phyloP scores from a whole-genome alignment of 2,329 filamentous ascomycete genomes.

The Microsporum canis region DNA sequence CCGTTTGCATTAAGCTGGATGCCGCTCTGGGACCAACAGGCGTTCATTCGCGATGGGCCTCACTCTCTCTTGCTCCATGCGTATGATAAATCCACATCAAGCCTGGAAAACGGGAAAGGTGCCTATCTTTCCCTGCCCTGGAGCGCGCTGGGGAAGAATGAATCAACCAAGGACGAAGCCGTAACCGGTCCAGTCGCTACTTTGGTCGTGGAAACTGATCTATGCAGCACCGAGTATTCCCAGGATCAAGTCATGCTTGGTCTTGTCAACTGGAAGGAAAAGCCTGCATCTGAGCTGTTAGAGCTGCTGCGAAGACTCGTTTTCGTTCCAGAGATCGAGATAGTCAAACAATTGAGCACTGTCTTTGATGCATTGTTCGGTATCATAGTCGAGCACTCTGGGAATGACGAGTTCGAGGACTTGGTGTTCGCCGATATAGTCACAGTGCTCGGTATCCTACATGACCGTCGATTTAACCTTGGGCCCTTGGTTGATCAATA shows the following conservation, averaged over 20 bases:
- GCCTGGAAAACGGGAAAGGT: constrained; percentile 58
- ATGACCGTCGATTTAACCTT: constrained; percentile 87
- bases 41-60: constrained; percentile 75
- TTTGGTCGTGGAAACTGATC: constrained; percentile 68
- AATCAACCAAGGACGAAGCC: constrained; percentile 57
- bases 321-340: constrained; percentile 93
- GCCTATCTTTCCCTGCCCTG: constrained; percentile 81
- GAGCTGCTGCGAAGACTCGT: constrained; percentile 68
- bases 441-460: constrained; percentile 80
- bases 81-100: constrained; percentile 81
- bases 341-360: constrained; percentile 83
- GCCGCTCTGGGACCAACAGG: constrained; percentile 83
- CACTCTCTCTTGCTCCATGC: constrained; percentile 77
- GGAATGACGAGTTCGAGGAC: constrained; percentile 85
- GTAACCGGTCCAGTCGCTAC: constrained; percentile 69
- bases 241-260: constrained; percentile 80
- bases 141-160: constrained; percentile 55
- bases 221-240: constrained; percentile 90
- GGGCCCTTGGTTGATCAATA: constrained; percentile 86
- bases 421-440: constrained; percentile 84
- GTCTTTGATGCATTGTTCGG: constrained; percentile 87
- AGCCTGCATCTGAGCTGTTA: constrained; percentile 58
- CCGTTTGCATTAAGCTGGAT: constrained; percentile 89
- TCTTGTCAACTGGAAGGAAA: constrained; percentile 74
- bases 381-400: constrained; percentile 81